Conservation (phyloP, 768 basidiomycete species). For the Udeniomyces megalosporus region DNA sequence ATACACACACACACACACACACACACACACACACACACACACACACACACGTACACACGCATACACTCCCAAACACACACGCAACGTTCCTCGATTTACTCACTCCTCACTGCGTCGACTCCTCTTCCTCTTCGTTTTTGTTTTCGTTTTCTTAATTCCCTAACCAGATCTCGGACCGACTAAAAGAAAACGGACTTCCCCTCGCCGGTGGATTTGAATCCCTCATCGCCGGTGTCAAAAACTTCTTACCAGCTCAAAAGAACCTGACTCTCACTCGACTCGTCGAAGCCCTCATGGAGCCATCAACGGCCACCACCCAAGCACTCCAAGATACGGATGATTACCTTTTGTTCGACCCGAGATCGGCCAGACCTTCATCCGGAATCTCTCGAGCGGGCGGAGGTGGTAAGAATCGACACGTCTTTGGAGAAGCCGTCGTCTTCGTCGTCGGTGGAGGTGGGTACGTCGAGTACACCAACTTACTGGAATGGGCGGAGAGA, state of each 20-base stretch:
- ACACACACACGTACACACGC: too few relatives aligned
- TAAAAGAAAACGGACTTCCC: slow-evolving; percentile 67
- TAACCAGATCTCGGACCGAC: slow-evolving; percentile 64
- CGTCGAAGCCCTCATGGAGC: slow-evolving; percentile 94
- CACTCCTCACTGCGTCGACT: background rate
- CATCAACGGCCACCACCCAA: slow-evolving; percentile 78
- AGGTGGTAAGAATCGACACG: slow-evolving; percentile 35
- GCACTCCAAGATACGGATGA: slow-evolving; percentile 94
- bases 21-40: too few relatives aligned
- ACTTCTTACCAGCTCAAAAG: slow-evolving; percentile 84
- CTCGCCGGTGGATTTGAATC: slow-evolving; percentile 54
- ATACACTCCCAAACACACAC: too few relatives aligned
- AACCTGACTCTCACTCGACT: slow-evolving; percentile 80
- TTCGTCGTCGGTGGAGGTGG: slow-evolving; percentile 94
- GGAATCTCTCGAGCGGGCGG: slow-evolving; percentile 34
- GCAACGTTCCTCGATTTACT: too few relatives aligned
- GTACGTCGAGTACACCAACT: slow-evolving; percentile 91
- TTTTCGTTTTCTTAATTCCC: background rate
- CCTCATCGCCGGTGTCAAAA: slow-evolving; percentile 91
- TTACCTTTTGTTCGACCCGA: slow-evolving; percentile 83
- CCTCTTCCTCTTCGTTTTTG: slow-evolving; percentile 1
- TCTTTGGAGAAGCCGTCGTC: slow-evolving; percentile 73
- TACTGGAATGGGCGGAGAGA: slow-evolving; percentile 79
- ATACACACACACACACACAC: too few relatives aligned
- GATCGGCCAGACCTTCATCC: slow-evolving; percentile 41